Conservation (phyloP, 2,329 filamentous ascomycete species). For the Colletotrichum sp. region DNA sequence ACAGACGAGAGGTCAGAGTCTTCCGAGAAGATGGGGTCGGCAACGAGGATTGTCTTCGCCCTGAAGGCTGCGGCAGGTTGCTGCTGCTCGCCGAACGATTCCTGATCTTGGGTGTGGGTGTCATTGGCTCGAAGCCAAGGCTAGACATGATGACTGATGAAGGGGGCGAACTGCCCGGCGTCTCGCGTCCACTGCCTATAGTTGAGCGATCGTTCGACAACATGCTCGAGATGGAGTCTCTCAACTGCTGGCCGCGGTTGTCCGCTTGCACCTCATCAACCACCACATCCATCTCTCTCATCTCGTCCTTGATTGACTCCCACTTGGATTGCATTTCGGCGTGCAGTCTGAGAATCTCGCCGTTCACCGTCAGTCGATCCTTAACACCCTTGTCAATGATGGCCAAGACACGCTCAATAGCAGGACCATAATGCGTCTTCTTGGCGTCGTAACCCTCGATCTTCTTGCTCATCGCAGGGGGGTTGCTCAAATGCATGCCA, state of each 20-base stretch:
- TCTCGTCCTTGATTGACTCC: constrained; percentile 76
- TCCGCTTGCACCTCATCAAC: constrained; percentile 75
- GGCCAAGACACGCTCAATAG: constrained; percentile 86
- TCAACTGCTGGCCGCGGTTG: constrained; percentile 73
- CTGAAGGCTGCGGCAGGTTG: constrained; percentile 48
- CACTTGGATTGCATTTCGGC: constrained; percentile 86
- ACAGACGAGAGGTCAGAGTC: constrained; percentile 47
- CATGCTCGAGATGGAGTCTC: constrained; percentile 93
- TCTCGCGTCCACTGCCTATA: constrained; percentile 71
- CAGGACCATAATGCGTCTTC: constrained; percentile 90
- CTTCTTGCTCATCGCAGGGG: constrained; percentile 75
- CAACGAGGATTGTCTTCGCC: constrained; percentile 53
- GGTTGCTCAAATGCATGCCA: constrained; percentile 75
- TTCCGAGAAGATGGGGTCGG: constrained; percentile 50
- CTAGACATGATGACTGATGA: constrained; percentile 67
- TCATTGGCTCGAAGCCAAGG: constrained; percentile 54
- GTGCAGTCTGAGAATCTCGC: constrained; percentile 87
- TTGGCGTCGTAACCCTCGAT: constrained; percentile 95
- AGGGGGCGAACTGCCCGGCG: constrained; percentile 70
- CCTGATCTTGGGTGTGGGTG: constrained; percentile 48
- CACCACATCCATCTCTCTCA: constrained; percentile 75
- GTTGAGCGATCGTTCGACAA: constrained; percentile 82
- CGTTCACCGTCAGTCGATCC: constrained; percentile 94
- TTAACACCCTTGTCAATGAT: constrained; percentile 97
- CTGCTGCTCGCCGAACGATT: constrained; percentile 54